Evolutionary conservation across 2,329 filamentous ascomycete species (phyloP).

Genomic region (Beauveria sp.): DNA sequence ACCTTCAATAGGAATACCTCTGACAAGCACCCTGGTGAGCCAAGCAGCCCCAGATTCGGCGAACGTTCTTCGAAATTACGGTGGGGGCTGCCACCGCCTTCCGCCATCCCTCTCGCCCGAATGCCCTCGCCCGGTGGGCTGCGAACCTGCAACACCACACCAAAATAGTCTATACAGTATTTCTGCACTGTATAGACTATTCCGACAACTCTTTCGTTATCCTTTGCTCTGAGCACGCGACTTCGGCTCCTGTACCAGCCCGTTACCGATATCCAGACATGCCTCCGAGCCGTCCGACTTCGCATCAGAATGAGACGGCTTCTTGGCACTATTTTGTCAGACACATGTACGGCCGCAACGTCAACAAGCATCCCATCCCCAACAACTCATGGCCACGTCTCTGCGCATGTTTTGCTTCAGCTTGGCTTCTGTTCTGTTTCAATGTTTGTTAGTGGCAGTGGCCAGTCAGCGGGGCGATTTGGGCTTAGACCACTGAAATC

Average conservation of each 20-base stretch:
- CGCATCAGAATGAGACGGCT: background rate
- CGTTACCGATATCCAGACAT: constrained; percentile 7
- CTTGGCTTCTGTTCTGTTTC: background rate
- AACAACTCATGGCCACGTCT: background rate
- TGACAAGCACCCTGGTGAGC: background rate
- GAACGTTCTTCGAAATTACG: background rate
- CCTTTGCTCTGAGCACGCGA: constrained; percentile 7
- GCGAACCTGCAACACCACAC: constrained; percentile 2
- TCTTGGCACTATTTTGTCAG: background rate
- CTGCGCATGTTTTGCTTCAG: background rate
- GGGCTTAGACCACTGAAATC: constrained; percentile 3
- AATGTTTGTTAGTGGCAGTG: too few species aligned
- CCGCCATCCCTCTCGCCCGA: background rate
- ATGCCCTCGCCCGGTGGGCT: constrained; percentile 3
- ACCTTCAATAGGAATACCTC: background rate
- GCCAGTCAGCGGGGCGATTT: background rate
- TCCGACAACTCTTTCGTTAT: constrained; percentile 1
- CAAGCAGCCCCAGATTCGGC: background rate
- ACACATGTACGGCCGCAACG: background rate
- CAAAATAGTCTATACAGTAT: constrained; percentile 6
- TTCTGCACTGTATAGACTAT: constrained; percentile 7
- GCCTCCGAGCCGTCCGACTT: constrained; percentile 10
- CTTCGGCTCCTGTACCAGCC: background rate
- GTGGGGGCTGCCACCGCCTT: background rate
- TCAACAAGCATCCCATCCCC: background rate